A percentile compares a stretch with the other conserved stretches of the same genome.
phyloP scores from a whole-genome alignment of 192 early-diverging fungal genomes.

The Coemansia aciculifera region DNA sequence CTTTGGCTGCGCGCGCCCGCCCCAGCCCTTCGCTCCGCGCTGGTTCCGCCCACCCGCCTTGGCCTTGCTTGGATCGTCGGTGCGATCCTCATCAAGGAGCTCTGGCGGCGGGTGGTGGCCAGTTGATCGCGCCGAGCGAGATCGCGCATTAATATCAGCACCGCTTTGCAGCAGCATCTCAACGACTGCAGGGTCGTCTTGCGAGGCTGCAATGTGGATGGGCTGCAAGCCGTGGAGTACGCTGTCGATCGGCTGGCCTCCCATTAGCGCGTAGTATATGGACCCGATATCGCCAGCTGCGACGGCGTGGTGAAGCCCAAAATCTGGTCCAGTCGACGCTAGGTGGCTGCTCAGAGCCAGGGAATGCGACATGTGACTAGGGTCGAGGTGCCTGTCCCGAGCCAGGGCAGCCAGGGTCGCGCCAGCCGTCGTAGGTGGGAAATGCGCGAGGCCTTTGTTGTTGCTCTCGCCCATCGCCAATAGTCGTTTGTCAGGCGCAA shows the following conservation, averaged over 20 bases:
- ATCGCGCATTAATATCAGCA: constrained; percentile 66
- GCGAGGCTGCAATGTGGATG: constrained; percentile 69
- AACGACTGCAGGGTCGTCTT: constrained; percentile 61
- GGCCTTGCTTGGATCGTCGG: not conserved
- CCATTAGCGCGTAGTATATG: constrained; percentile 51
- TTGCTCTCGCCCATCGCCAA: constrained; percentile 16
- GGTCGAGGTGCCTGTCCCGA: constrained; percentile 3
- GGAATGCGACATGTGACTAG: not conserved
- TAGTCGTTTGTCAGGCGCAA: not conserved
- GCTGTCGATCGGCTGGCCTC: constrained; percentile 69
- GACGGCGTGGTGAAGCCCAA: constrained; percentile 46
- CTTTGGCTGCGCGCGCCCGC: constrained; percentile 6
- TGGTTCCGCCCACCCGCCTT: constrained; percentile 4
- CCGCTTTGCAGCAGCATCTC: constrained; percentile 71
- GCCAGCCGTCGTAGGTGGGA: not conserved
- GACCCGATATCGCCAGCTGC: constrained; percentile 46
- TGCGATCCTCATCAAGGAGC: not conserved
- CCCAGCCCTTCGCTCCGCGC: constrained; percentile 28
- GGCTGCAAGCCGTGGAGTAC: constrained; percentile 68
- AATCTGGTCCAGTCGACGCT: constrained; percentile 15
- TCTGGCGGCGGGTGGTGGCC: not conserved
- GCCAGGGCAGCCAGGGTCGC: not conserved
- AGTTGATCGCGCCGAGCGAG: not conserved
- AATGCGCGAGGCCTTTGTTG: constrained; percentile 17
- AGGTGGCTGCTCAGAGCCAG: not conserved